phyloP scores from a whole-genome alignment of 805 yeast species.

The Candida succiphila region DNA sequence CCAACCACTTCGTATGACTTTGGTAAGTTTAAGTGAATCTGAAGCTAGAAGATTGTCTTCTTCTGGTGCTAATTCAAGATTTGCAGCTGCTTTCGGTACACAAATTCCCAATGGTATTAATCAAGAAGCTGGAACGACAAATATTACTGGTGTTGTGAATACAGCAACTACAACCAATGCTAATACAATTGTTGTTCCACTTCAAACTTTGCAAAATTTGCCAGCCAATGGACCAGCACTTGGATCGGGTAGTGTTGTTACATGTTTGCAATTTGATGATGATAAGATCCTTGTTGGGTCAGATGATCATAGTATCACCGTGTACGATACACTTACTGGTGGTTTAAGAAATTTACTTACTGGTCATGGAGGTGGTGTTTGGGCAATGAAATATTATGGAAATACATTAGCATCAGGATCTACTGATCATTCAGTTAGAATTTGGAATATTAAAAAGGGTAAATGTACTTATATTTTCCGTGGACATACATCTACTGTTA shows the following conservation, averaged over 20 bases:
- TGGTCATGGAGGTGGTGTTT: conserved; percentile 97
- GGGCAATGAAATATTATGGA: conserved; percentile 89
- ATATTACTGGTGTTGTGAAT: no score
- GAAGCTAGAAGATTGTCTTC: no score
- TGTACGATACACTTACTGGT: conserved; percentile 73
- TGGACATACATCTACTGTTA: conserved; percentile 88
- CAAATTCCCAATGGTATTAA: not conserved
- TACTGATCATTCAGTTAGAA: conserved; percentile 86
- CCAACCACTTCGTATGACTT: conserved; percentile 56
- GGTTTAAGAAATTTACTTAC: conserved; percentile 46
- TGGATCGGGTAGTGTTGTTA: conserved; percentile 86
- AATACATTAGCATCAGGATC: conserved; percentile 86
- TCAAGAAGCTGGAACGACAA: not conserved
- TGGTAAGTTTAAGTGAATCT: conserved; percentile 56
- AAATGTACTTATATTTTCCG: conserved; percentile 83
- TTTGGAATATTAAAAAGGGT: conserved; percentile 84
- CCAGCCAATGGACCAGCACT: conserved; percentile 14
- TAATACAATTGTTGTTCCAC: no score
- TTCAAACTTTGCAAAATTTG: no score
- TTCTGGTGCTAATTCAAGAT: no score
- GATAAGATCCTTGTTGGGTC: conserved; percentile 89
- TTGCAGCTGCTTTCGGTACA: no score
- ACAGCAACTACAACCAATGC: no score
- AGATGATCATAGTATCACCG: conserved; percentile 74
- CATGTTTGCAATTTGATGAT: conserved; percentile 89